Percentiles rank a stretch among this genome's conserved stretches.
Conservation (phyloP, 768 basidiomycete genomes). For the Mycena epipterygia region DNA sequence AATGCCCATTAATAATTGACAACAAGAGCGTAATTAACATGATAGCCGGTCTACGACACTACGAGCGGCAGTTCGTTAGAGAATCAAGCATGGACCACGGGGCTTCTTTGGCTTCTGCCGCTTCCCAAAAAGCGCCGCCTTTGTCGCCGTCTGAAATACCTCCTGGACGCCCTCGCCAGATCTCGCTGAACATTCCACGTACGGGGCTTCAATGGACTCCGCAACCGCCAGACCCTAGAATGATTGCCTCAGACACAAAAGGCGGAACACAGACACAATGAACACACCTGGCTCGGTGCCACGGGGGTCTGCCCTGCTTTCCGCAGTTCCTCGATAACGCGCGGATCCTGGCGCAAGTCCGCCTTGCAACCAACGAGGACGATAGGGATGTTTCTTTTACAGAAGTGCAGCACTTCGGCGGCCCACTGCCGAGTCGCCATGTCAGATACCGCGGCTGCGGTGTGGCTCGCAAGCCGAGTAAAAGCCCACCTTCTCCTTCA, state of each 20-base stretch:
- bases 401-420: conserved; percentile 98
- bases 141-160: conserved; percentile 91
- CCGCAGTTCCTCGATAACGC: conserved; percentile 94
- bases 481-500: conserved; percentile 91
- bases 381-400: conserved; percentile 87
- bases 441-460: conserved; percentile 29
- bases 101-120: no score
- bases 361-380: conserved; percentile 99
- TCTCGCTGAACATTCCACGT: conserved; percentile 97
- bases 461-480: conserved; percentile 32
- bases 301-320: conserved; percentile 95
- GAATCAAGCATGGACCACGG: no score
- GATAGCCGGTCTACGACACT: no score
- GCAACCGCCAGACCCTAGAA: conserved; percentile 90
- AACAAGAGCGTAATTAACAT: no score
- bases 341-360: conserved; percentile 92
- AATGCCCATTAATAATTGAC: no score
- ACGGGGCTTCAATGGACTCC: conserved; percentile 96
- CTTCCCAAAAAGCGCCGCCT: no score
- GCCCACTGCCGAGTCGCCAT: conserved; percentile 82
- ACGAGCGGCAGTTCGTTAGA: no score
- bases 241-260: background rate
- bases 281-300: conserved; percentile 86
- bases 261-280: background rate
- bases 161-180: conserved; percentile 97